phyloP scores from a whole-genome alignment of 805 yeast genomes.

The Ogataea siamensis region DNA sequence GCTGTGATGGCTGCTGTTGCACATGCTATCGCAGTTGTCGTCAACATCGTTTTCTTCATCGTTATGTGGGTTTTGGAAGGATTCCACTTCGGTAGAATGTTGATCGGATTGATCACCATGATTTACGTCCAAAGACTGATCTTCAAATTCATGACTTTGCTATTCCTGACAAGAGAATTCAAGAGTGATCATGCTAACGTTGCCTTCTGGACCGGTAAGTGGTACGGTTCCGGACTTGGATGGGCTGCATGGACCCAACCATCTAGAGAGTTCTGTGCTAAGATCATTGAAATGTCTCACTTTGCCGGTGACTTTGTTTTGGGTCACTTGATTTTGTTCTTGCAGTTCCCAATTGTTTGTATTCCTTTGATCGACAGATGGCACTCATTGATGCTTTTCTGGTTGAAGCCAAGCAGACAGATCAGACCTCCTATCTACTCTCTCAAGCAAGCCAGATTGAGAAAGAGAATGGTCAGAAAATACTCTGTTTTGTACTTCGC shows the following conservation, averaged over 20 bases:
- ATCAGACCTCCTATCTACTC: constrained; percentile 98
- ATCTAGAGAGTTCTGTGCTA: constrained; percentile 89
- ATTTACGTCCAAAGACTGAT: constrained; percentile 84
- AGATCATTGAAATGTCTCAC: constrained; percentile 89
- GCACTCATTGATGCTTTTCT: constrained; percentile 98
- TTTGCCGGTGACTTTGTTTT: constrained; percentile 95
- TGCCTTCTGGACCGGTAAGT: constrained; percentile 99
- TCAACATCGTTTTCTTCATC: constrained; percentile 84
- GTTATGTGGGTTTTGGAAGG: constrained; percentile 97
- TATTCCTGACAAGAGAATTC: constrained; percentile 88
- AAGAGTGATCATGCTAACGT: constrained; percentile 93
- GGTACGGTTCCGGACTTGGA: constrained; percentile 95
- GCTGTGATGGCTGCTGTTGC: constrained; percentile 94
- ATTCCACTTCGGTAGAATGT: constrained; percentile 81
- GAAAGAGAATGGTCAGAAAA: constrained; percentile 96
- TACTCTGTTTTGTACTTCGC: constrained; percentile 79
- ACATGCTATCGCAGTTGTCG: constrained; percentile 89
- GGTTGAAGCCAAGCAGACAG: constrained; percentile 97
- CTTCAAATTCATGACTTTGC: constrained; percentile 78
- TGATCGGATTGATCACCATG: constrained; percentile 82
- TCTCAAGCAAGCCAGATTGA: constrained; percentile 89
- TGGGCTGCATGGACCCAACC: constrained; percentile 96
- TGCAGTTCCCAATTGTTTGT: constrained; percentile 82
- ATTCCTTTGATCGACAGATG: constrained; percentile 92
- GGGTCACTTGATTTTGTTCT: constrained; percentile 85